These are phyloP conservation scores for Maudiozyma barnettii DNA, from an alignment of 805 yeast species.

Conservation along the genomic window DNA sequence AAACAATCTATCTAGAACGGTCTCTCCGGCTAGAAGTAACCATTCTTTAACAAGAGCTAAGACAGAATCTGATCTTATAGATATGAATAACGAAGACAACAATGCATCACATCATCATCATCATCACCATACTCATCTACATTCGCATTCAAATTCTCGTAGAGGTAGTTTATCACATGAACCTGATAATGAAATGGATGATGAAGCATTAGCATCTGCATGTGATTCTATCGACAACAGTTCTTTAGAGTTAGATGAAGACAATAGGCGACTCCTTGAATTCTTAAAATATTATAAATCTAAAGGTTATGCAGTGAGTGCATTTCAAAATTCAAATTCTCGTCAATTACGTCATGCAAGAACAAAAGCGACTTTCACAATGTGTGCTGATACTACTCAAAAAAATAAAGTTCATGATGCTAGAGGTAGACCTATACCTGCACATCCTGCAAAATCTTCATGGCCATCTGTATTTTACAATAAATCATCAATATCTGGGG, in stretches of 20 bases:
- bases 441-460: constrained; percentile 40
- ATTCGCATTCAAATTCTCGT: neutral
- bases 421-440: constrained; percentile 40
- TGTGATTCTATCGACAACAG: neutral
- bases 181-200: neutral
- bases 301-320: constrained; percentile 16
- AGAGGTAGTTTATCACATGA: too few relatives aligned
- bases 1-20: too few relatives aligned
- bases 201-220: neutral
- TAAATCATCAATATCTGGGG: neutral
- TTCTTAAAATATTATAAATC: constrained; percentile 35
- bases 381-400: constrained; percentile 5
- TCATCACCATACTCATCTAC: constrained; percentile 5
- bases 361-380: constrained; percentile 20
- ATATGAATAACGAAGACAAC: neutral
- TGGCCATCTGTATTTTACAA: constrained; percentile 40
- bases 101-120: constrained; percentile 8
- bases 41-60: constrained; percentile 10
- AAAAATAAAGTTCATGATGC: constrained; percentile 25
- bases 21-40: neutral
- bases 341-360: constrained; percentile 2
- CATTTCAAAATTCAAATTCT: constrained; percentile 17
- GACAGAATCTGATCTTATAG: constrained; percentile 11
- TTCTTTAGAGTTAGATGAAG: constrained; percentile 22
- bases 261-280: constrained; percentile 38